phyloP scores from a whole-genome alignment of 2,329 filamentous ascomycete species.

The Venturia pyrina region DNA sequence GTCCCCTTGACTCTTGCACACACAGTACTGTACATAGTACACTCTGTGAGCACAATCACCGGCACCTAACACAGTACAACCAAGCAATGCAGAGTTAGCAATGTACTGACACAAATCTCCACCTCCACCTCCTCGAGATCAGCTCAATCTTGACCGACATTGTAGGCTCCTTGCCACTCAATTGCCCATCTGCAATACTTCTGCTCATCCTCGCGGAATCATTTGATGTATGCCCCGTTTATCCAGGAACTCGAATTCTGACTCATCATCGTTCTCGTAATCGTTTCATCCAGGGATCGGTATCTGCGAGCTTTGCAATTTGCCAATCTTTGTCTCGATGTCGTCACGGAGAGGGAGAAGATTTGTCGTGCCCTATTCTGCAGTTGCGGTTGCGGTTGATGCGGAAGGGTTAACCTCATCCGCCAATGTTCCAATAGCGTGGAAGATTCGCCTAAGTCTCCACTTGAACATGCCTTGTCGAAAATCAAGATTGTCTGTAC shows the following conservation, averaged over 20 bases:
- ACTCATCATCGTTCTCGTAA: not conserved
- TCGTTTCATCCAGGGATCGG: not conserved
- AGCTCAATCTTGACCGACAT: slow-evolving; percentile 1
- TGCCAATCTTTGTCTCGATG: not conserved
- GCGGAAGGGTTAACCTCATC: too few species aligned
- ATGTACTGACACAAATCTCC: not conserved
- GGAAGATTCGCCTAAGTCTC: too few species aligned
- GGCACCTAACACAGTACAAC: too few species aligned
- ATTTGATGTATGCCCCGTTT: not conserved
- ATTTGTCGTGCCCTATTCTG: too few species aligned
- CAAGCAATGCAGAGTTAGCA: not conserved
- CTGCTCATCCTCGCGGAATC: not conserved
- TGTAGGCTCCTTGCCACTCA: not conserved
- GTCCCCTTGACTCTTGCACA: not conserved
- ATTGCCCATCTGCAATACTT: not conserved
- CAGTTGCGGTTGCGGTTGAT: too few species aligned
- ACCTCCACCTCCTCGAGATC: not conserved
- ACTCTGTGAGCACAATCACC: not conserved
- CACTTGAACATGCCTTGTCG: too few species aligned
- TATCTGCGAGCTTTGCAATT: not conserved
- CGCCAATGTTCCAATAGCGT: too few species aligned
- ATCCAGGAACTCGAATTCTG: not conserved
- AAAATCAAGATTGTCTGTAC: too few species aligned
- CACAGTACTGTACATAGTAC: too few species aligned
- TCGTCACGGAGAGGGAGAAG: too few species aligned